phyloP scores from a whole-genome alignment of 352 stramenopile genomes.

The Blastocystis sp. region DNA sequence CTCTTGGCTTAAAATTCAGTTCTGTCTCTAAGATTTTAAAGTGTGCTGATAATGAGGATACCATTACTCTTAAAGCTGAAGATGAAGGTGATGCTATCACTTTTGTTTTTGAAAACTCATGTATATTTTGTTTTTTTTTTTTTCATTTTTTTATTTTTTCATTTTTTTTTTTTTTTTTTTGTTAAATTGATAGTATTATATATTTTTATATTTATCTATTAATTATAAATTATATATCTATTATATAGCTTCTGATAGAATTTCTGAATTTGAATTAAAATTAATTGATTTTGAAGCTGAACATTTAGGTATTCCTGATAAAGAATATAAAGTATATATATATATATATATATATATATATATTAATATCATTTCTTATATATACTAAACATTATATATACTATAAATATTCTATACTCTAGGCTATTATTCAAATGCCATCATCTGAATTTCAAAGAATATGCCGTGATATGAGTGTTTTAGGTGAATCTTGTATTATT shows the following conservation, averaged over 20 bases:
- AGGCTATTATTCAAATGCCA: slow-evolving; percentile 62
- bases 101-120: slow-evolving; percentile 87
- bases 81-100: slow-evolving; percentile 79
- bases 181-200: slow-evolving; percentile 7
- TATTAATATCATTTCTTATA: not conserved
- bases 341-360: slow-evolving; percentile 45
- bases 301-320: slow-evolving; percentile 89
- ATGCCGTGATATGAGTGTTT: slow-evolving; percentile 83
- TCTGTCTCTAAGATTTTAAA: slow-evolving; percentile 98
- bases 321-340: slow-evolving; percentile 82
- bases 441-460: slow-evolving; percentile 90
- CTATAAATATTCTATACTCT: too few species aligned
- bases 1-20: slow-evolving; percentile 79
- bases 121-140: slow-evolving; percentile 48
- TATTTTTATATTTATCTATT: too few species aligned
- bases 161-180: too few species aligned
- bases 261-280: slow-evolving; percentile 91
- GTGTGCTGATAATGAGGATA: slow-evolving; percentile 89
- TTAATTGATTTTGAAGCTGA: slow-evolving; percentile 98
- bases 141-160: not conserved
- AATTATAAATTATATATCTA: slow-evolving; percentile 1
- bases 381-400: too few species aligned
- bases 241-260: slow-evolving; percentile 61
- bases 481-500: slow-evolving; percentile 90
- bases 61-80: slow-evolving; percentile 88